Percentiles rank a stretch among this genome's conserved stretches.
These are phyloP conservation scores for Ogataea ramenticola DNA, from an alignment of 805 yeast species.

Conservation along the genomic window DNA sequence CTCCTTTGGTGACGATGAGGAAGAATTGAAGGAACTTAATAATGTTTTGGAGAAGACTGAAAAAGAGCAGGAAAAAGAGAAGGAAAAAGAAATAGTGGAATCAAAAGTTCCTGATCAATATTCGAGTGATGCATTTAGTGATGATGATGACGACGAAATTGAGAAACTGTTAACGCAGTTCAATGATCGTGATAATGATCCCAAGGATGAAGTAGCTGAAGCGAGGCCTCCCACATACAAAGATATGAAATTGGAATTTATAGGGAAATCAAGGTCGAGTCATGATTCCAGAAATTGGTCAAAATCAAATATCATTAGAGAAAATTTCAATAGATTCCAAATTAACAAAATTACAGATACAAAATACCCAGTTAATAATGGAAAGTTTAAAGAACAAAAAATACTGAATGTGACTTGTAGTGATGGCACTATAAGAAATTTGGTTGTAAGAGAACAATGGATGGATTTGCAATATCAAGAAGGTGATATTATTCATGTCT, in stretches of 20 bases:
- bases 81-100: neutral
- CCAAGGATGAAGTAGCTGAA: neutral
- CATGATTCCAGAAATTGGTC: conserved; percentile 19
- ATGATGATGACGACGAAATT: conserved; percentile 7
- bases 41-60: no score
- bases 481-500: conserved; percentile 56
- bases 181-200: neutral
- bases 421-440: conserved; percentile 24
- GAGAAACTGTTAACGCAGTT: conserved; percentile 22
- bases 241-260: conserved; percentile 14
- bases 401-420: conserved; percentile 45
- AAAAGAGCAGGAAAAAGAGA: neutral
- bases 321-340: conserved; percentile 42
- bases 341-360: conserved; percentile 28
- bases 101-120: neutral
- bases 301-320: conserved; percentile 35
- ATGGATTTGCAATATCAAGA: conserved; percentile 37
- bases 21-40: neutral
- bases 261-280: conserved; percentile 4
- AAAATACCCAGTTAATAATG: conserved; percentile 24
- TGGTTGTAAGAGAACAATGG: conserved; percentile 60
- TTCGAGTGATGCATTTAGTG: conserved; percentile 4
- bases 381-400: conserved; percentile 35
- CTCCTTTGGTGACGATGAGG: neutral
- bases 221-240: conserved; percentile 8